These are phyloP conservation scores for Pichia manshurica DNA, from an alignment of 805 yeast species.

Conservation along the genomic window DNA sequence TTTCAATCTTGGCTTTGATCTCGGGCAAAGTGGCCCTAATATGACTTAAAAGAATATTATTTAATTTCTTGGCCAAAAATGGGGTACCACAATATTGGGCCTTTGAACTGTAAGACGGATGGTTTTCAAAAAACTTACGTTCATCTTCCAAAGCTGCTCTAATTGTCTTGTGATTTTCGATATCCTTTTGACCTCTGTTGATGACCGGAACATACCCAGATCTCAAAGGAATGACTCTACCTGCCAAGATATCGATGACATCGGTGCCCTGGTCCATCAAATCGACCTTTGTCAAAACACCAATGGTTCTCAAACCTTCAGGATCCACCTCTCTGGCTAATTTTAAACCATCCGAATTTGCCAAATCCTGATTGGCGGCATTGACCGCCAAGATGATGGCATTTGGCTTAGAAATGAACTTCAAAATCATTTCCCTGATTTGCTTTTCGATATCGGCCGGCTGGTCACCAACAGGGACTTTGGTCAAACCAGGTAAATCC, in stretches of 20 bases:
- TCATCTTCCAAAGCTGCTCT: conserved; percentile 83
- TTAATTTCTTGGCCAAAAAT: conserved; percentile 85
- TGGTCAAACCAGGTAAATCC: conserved; percentile 95
- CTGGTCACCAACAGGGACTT: conserved; percentile 98
- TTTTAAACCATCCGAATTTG: conserved; percentile 93
- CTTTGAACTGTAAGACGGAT: conserved; percentile 85
- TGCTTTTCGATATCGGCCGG: conserved; percentile 95
- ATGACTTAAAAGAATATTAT: conserved; percentile 81
- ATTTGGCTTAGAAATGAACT: conserved; percentile 90
- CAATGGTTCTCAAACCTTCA: conserved; percentile 91
- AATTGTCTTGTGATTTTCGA: conserved; percentile 81
- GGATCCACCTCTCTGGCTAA: conserved; percentile 98
- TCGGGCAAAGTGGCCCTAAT: conserved; percentile 87
- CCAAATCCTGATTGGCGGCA: conserved; percentile 94
- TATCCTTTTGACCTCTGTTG: conserved; percentile 95
- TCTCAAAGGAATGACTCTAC: conserved; percentile 90
- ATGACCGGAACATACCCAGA: conserved; percentile 96
- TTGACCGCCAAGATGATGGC: conserved; percentile 93
- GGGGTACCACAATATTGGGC: conserved; percentile 99
- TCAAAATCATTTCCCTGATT: conserved; percentile 87
- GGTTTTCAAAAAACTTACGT: conserved; percentile 73
- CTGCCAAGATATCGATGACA: conserved; percentile 91
- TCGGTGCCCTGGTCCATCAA: conserved; percentile 98
- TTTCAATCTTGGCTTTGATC: conserved; percentile 83
- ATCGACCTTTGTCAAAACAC: conserved; percentile 94